Evolutionary conservation across 352 stramenopile species (phyloP).

Genomic region (Lagenidium giganteum): DNA sequence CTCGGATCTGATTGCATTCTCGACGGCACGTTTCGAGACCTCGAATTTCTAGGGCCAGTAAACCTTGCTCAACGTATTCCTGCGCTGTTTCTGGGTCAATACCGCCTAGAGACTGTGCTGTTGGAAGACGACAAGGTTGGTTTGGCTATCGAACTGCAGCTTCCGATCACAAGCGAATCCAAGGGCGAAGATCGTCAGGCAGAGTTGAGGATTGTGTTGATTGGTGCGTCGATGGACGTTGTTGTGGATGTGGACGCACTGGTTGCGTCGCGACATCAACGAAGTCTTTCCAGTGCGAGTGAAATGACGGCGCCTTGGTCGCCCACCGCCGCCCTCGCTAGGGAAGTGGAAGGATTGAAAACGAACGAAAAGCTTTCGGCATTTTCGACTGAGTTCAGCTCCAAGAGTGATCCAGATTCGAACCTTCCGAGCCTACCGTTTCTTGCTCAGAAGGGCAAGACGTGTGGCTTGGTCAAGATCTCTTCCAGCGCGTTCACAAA

Average conservation of each 20-base stretch:
- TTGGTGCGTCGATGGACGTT: constrained; percentile 46
- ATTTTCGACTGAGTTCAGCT: constrained; percentile 25
- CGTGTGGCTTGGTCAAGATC: constrained; percentile 22
- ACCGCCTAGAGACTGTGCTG: constrained; percentile 41
- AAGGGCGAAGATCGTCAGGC: constrained; percentile 2
- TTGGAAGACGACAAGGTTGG: constrained; percentile 37
- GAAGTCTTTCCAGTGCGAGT: constrained; percentile 20
- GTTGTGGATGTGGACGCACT: constrained; percentile 55
- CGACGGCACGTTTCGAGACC: constrained; percentile 53
- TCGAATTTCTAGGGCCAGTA: constrained; percentile 47
- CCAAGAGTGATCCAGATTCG: constrained; percentile 9
- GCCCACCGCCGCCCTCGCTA: constrained; percentile 22
- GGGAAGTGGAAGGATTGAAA: constrained; percentile 21
- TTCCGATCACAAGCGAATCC: constrained; percentile 14
- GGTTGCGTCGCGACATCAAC: constrained; percentile 31
- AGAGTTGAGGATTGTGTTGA: constrained; percentile 33
- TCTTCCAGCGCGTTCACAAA: constrained; percentile 58
- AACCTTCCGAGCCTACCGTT: neutral
- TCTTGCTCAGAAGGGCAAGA: constrained; percentile 6
- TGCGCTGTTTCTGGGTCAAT: constrained; percentile 51
- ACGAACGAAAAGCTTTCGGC: constrained; percentile 28
- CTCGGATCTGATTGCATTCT: constrained; percentile 48
- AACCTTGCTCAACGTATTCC: constrained; percentile 41
- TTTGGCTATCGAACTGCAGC: constrained; percentile 50
- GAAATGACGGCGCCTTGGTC: constrained; percentile 32